Conservation (phyloP, 768 basidiomycete genomes). For the Tricholoma flavovirens region DNA sequence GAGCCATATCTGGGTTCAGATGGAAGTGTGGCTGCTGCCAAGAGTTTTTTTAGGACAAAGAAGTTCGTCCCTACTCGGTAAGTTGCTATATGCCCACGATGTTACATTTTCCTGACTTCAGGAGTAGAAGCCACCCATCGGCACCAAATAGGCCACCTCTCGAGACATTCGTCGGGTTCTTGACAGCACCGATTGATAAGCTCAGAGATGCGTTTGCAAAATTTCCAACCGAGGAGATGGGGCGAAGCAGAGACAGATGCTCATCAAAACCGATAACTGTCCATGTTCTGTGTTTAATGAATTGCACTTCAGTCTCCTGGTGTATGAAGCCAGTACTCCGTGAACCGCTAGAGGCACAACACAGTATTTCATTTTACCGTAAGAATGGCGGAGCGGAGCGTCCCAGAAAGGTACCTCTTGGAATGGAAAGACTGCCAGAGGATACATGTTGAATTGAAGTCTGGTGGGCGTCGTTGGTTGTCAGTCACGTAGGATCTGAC, state of each 20-base stretch:
- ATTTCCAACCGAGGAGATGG: too few relatives aligned
- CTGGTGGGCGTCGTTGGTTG: too few relatives aligned
- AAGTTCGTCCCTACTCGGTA: slow-evolving; percentile 58
- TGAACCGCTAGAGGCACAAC: too few relatives aligned
- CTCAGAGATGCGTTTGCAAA: slow-evolving; percentile 36
- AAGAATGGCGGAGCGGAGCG: not conserved
- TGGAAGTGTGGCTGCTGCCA: slow-evolving; percentile 39
- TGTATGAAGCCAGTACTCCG: too few relatives aligned
- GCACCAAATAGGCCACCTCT: slow-evolving; percentile 55
- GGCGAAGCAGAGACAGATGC: slow-evolving; percentile 8
- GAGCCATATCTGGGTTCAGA: slow-evolving; percentile 42
- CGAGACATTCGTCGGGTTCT: slow-evolving; percentile 52
- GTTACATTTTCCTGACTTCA: not conserved
- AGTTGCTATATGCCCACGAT: slow-evolving; percentile 9
- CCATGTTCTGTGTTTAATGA: too few relatives aligned
- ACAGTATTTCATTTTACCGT: too few relatives aligned
- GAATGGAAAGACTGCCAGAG: too few relatives aligned
- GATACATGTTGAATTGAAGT: too few relatives aligned
- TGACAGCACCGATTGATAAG: slow-evolving; percentile 50
- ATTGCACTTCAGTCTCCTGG: too few relatives aligned
- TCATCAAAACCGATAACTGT: not conserved
- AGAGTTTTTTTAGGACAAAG: slow-evolving; percentile 48
- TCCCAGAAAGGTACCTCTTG: too few relatives aligned
- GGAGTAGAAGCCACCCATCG: slow-evolving; percentile 33
- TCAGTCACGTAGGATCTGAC: too few relatives aligned